Evolutionary conservation across 331 rosid genomes (phyloP).

Genomic region (Stylosanthes scabra): DNA sequence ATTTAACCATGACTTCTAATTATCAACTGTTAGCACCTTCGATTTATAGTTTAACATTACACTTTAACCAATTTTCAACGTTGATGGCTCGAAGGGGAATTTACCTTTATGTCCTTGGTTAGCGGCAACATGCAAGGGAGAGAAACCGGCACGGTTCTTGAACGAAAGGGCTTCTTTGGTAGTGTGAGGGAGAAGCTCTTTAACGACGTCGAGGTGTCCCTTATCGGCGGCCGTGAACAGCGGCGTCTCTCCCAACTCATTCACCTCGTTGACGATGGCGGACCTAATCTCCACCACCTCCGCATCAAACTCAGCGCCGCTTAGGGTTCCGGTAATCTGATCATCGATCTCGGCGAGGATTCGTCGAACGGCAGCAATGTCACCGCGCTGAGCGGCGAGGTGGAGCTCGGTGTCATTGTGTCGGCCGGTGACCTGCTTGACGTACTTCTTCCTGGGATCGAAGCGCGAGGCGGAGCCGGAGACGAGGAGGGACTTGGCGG

Average conservation of each 20-base stretch:
- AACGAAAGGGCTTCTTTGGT: conserved; percentile 52
- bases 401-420: conserved; percentile 88
- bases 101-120: conserved; percentile 82
- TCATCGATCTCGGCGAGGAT: conserved; percentile 69
- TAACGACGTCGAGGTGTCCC: conserved; percentile 65
- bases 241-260: conserved; percentile 87
- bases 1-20: no score
- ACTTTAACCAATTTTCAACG: no score
- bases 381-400: conserved; percentile 78
- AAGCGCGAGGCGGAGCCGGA: conserved; percentile 69
- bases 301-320: conserved; percentile 71
- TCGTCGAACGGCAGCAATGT: conserved; percentile 47
- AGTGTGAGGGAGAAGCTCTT: conserved; percentile 62
- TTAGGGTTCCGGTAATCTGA: conserved; percentile 63
- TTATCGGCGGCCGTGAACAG: conserved; percentile 75
- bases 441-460: conserved; percentile 69
- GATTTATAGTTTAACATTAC: no score
- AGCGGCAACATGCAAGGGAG: conserved; percentile 81
- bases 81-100: no score
- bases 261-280: conserved; percentile 79
- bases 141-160: conserved; percentile 75
- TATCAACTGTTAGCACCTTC: no score
- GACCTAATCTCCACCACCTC: conserved; percentile 73
- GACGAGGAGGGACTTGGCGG: conserved; percentile 58
- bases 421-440: conserved; percentile 87